phyloP scores from a whole-genome alignment of 2,329 filamentous ascomycete genomes.

The Ascochyta viciae-villosae region DNA sequence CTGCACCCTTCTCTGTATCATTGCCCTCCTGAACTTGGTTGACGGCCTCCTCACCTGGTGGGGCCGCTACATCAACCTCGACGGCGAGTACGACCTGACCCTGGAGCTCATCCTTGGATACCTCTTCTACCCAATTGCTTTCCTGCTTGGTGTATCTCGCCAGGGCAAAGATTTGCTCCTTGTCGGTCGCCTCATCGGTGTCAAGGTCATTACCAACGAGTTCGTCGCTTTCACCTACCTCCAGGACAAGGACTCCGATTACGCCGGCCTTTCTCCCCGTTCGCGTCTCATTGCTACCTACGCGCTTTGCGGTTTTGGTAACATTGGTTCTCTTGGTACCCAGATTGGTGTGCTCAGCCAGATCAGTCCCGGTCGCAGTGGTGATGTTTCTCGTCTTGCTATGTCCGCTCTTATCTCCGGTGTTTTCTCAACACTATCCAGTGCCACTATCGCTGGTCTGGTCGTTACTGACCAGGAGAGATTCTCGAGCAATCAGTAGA shows the following conservation, averaged over 20 bases:
- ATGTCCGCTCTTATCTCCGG: slow-evolving; percentile 80
- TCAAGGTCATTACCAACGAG: slow-evolving; percentile 88
- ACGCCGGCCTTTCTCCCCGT: slow-evolving; percentile 68
- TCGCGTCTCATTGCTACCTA: slow-evolving; percentile 85
- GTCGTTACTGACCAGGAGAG: slow-evolving; percentile 57
- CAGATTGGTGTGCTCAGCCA: slow-evolving; percentile 89
- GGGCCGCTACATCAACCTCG: slow-evolving; percentile 79
- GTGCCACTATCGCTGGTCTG: slow-evolving; percentile 66
- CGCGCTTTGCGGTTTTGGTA: slow-evolving; percentile 77
- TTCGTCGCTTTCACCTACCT: slow-evolving; percentile 74
- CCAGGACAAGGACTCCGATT: slow-evolving; percentile 54
- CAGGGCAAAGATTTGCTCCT: slow-evolving; percentile 66
- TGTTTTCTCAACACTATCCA: slow-evolving; percentile 79
- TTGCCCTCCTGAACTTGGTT: slow-evolving; percentile 75
- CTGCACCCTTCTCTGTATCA: slow-evolving; percentile 81
- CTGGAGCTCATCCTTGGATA: slow-evolving; percentile 80
- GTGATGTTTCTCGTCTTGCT: slow-evolving; percentile 78
- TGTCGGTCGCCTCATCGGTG: slow-evolving; percentile 79
- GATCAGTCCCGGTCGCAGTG: slow-evolving; percentile 75
- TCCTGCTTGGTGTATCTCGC: slow-evolving; percentile 79
- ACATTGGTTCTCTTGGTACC: slow-evolving; percentile 85
- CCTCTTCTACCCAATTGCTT: slow-evolving; percentile 77
- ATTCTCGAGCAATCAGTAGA: slow-evolving; percentile 30
- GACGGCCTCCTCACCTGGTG: slow-evolving; percentile 85
- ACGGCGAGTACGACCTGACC: slow-evolving; percentile 69